Evolutionary conservation across 2,329 filamentous ascomycete genomes (phyloP).

Genomic region (Alternaria triticimaculans): DNA sequence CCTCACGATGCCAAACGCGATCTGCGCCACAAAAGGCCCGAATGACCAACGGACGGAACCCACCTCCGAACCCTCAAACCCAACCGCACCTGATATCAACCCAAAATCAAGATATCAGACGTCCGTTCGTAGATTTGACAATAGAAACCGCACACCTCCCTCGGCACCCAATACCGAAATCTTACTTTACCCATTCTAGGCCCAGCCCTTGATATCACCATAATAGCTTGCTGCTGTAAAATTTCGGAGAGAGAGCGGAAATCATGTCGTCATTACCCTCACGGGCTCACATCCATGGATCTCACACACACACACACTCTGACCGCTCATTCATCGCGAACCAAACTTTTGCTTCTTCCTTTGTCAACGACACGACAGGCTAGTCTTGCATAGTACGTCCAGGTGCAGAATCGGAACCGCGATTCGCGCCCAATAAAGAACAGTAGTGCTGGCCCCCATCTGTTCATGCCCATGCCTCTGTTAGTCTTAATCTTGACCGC

Average conservation of each 20-base stretch:
- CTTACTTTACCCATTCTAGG: neutral
- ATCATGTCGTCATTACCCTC: constrained; percentile 5
- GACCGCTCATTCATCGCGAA: constrained; percentile 1
- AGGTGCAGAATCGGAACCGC: neutral
- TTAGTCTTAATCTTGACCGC: constrained; percentile 5
- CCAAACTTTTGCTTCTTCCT: neutral
- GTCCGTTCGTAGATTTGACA: neutral
- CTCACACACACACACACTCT: neutral
- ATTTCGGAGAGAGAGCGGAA: neutral
- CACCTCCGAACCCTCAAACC: neutral
- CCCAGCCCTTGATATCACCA: neutral
- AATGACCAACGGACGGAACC: neutral
- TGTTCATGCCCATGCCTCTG: neutral
- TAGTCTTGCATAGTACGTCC: neutral
- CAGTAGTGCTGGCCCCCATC: neutral
- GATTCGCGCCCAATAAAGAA: neutral
- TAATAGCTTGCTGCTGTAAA: neutral
- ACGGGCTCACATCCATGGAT: no score
- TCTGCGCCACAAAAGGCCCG: neutral
- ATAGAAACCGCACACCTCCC: neutral
- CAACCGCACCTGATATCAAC: neutral
- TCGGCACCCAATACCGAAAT: neutral
- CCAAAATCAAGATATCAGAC: neutral
- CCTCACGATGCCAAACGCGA: neutral
- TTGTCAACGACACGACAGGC: neutral